Evolutionary conservation across 108 stramenopile species (phyloP).

Genomic region (Nitzschia sp.): DNA sequence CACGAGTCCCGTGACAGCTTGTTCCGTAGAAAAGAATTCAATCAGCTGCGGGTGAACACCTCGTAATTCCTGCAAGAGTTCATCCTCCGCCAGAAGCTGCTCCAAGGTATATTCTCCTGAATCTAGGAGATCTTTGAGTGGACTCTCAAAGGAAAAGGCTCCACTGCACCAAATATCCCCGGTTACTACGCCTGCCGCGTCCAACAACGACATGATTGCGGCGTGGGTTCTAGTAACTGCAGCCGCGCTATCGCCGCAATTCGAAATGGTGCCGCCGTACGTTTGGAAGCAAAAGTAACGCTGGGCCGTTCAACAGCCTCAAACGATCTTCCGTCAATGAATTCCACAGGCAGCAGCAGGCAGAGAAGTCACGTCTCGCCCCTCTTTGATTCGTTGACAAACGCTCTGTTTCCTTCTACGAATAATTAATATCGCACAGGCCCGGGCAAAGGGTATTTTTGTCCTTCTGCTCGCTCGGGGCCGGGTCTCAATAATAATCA

Average conservation of each 20-base stretch:
- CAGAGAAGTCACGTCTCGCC: too few relatives aligned
- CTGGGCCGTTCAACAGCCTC: neutral
- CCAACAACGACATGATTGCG: constrained; percentile 49
- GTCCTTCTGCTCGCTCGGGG: too few relatives aligned
- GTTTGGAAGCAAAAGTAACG: neutral
- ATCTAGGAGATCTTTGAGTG: constrained; percentile 89
- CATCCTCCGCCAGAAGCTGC: constrained; percentile 90
- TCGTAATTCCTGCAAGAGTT: constrained; percentile 93
- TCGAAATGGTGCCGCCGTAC: neutral
- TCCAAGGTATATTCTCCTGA: constrained; percentile 75
- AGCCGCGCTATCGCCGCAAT: neutral
- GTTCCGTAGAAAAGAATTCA: constrained; percentile 78
- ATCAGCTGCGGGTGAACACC: constrained; percentile 84
- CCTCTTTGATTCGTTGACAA: too few relatives aligned
- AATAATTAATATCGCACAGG: too few relatives aligned
- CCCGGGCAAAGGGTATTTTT: too few relatives aligned
- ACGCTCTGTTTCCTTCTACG: too few relatives aligned
- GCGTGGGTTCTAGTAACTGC: constrained; percentile 1
- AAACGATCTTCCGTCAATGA: neutral
- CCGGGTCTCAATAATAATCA: too few relatives aligned
- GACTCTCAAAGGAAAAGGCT: constrained; percentile 61
- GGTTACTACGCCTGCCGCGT: constrained; percentile 29
- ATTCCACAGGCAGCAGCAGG: too few relatives aligned
- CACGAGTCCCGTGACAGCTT: constrained; percentile 77
- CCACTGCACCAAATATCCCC: constrained; percentile 85